phyloP scores from a whole-genome alignment of 768 basidiomycete genomes.

The Stropharia rugosoannulata region DNA sequence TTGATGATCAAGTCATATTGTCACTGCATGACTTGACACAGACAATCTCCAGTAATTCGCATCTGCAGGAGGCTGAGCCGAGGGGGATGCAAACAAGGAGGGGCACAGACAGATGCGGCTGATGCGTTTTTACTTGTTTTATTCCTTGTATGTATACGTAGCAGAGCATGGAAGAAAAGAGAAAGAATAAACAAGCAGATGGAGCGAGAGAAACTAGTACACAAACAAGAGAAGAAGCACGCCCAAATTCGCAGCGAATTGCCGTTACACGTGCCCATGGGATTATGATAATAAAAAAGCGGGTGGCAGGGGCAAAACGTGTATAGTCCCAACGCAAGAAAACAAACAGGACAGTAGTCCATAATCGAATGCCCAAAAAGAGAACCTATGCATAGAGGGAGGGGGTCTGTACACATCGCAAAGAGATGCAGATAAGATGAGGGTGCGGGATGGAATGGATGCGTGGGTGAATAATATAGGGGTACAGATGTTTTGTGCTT shows the following conservation, averaged over 20 bases:
- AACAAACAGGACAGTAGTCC: background rate
- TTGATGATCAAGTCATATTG: no score
- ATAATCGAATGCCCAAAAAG: no score
- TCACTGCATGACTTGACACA: no score
- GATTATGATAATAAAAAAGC: background rate
- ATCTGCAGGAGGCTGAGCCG: no score
- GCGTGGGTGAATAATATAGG: background rate
- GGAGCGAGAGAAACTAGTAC: background rate
- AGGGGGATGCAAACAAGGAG: no score
- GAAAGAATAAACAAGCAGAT: background rate
- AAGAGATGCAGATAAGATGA: background rate
- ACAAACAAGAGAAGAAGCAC: background rate
- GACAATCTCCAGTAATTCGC: no score
- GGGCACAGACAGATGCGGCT: background rate
- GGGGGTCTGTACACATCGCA: background rate
- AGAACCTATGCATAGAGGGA: no score
- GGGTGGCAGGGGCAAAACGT: background rate
- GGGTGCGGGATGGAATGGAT: background rate
- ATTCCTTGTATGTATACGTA: constrained; percentile 6
- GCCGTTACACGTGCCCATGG: background rate
- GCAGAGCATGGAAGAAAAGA: background rate
- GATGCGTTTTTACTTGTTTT: constrained; percentile 5
- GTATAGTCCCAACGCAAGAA: background rate
- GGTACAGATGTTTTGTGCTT: background rate
- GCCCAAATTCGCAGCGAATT: background rate